Evolutionary conservation across 495 filamentous ascomycete species (phyloP), one percentile per base, ranked within the genome.

Genomic region (Clohesyomyces aquaticus): DNA sequence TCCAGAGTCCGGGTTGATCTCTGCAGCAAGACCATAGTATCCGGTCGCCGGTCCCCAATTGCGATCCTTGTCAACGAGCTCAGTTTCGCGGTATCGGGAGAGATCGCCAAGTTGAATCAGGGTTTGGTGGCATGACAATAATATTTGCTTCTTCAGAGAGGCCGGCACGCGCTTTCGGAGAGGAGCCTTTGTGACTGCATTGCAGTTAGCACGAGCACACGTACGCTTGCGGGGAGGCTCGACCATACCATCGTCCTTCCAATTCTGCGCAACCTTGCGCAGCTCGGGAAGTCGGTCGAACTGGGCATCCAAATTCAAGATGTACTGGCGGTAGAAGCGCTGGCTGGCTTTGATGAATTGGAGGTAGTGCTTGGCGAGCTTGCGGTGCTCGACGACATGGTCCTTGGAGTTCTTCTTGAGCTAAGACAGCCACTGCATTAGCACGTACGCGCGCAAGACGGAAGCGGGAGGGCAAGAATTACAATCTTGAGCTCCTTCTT

Each of bases 61-160:
- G 51, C 81, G 85, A 58, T 88, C 80, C 76, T 88, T 87, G 61
- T 78, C 78, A 35, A 77, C 76, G 42, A 82, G 72, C 72, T 89
- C 83, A 25, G 85, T 85, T 71, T 91, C 91, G 47, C 95, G 88
- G 73, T 97, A 98, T 65, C 94, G 86, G 32, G 91, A 91, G 27
- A 98, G 82, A 72, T 98, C 94, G 46, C 94, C 94, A 10, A 98
- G 84, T 56, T 85, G 88, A 47, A 96, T 87, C 27, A 98, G 81
- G 9, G 89, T 89, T 52, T 85, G 84, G 77, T 96, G 88, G 75
- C 91, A 96, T 14, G 90, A 93, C 55, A 77, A 73, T 6, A 91
- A 81, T 55, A 93, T 82, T 35, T 81, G 75, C 14, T 79, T 68
- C 41, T 83, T 80, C 41, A 88, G 68, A 4, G 82, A 71, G 18